Evolutionary conservation across 805 yeast genomes (phyloP), one percentile per base, ranked within the genome.

Genomic region (Komagataella ulmi): DNA sequence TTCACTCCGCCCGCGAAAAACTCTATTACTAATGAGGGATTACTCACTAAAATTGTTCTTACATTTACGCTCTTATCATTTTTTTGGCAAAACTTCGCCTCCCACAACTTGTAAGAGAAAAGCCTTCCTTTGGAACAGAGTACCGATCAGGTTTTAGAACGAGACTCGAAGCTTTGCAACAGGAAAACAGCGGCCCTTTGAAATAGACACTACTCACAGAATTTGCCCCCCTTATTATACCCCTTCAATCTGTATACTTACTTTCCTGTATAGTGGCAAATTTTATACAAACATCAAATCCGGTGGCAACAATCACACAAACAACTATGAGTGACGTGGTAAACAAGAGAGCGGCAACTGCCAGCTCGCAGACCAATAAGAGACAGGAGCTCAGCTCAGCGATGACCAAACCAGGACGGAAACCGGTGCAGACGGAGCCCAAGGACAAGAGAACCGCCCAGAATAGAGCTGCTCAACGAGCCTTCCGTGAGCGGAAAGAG

Each of bases 391-490:
- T 30, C 50, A 55, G 23, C 18, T 47, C 56, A 6, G 59, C 51
- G 7, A 10, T 48, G 68, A 54, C 61, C 70, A 83, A 81, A 61
- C 88, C 93, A 0, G 97, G 96, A 2, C 75, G 96, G 54, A 89
- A 87, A 70, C 90, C 88, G 0, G 70, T 85, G 50, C 76, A 72
- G 14, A 79, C 83, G 7, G 75, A 78, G 17, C 90, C 95, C 7
- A 88, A 85, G 63, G 81, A 80, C 60, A 91, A 88, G 72, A 75
- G 99, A 59, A 88, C 96, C 14, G 97, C 97, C 2, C 98, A 93
- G 69, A 91, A 93, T 66, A 77, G 98, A 60, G 97, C 97, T 3
- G 98, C 98, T n/a, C 99, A 93, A 68, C 74, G 98, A 52, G 98
- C 98, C 6, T 91, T 88, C 68, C 74, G 98, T 53, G 98, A 93